Conservation (phyloP, 768 basidiomycete species). For the Auriscalpium orientale region DNA sequence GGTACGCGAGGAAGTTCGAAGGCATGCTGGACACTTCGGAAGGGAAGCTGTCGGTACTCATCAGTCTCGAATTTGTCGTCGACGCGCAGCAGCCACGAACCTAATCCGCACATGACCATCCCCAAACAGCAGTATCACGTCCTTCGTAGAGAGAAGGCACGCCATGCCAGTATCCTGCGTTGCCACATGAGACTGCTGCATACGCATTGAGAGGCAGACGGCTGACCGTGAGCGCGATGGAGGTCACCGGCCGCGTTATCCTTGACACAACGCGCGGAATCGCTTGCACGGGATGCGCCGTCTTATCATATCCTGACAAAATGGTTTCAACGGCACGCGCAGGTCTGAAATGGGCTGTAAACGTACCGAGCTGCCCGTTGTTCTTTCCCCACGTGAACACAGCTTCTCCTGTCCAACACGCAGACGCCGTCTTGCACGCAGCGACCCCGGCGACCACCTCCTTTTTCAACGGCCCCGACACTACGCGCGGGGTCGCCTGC, state of each 20-base stretch:
- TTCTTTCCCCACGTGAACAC: conserved; percentile 94
- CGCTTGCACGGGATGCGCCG: conserved; percentile 65
- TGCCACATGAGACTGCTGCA: background rate
- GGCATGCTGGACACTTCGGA: conserved; percentile 31
- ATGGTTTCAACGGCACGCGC: background rate
- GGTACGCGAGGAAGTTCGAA: conserved; percentile 43
- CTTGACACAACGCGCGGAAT: conserved; percentile 77
- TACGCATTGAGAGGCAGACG: background rate
- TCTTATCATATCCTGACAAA: conserved; percentile 64
- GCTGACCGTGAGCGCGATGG: conserved; percentile 69
- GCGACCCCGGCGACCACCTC: conserved; percentile 76
- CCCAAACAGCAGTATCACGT: conserved; percentile 80
- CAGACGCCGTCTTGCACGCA: conserved; percentile 80
- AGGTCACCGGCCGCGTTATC: conserved; percentile 60
- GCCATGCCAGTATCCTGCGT: conserved; percentile 73
- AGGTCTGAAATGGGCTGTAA: background rate
- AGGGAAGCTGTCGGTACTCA: conserved; percentile 54
- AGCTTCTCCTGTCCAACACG: conserved; percentile 70
- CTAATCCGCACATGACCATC: conserved; percentile 68
- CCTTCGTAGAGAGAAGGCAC: conserved; percentile 69
- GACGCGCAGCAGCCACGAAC: conserved; percentile 32
- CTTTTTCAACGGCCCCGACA: conserved; percentile 69
- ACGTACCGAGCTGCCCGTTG: conserved; percentile 78
- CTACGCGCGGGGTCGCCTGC: conserved; percentile 68
- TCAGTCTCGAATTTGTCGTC: background rate